phyloP scores from a whole-genome alignment of 352 stramenopile genomes.

The Phytophthora ramorum region DNA sequence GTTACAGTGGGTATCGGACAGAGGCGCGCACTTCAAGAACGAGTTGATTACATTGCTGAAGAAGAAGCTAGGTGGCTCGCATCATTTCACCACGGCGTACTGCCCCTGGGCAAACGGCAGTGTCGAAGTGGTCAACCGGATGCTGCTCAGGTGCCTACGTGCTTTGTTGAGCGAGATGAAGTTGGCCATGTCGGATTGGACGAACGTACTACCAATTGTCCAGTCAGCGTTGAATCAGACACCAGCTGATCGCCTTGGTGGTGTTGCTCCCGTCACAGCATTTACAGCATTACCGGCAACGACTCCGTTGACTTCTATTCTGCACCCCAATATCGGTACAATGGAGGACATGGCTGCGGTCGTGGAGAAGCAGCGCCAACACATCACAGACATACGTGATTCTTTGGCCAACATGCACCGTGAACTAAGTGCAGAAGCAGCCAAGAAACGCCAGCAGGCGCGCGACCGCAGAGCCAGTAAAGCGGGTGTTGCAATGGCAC shows the following conservation, averaged over 20 bases:
- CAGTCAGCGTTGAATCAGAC: constrained; percentile 2
- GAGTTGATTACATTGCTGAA: constrained; percentile 17
- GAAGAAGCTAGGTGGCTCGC: constrained; percentile 4
- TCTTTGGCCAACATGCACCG: constrained; percentile 8
- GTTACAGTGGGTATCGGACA: constrained; percentile 33
- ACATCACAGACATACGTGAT: not conserved
- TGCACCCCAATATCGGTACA: not conserved
- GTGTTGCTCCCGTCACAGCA: not conserved
- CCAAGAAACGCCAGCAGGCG: not conserved
- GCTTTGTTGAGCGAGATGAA: not conserved
- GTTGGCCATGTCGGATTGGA: not conserved
- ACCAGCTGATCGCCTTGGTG: not conserved
- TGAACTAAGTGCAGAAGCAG: not conserved
- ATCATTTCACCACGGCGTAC: constrained; percentile 41
- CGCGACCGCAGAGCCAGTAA: not conserved
- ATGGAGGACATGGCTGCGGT: not conserved
- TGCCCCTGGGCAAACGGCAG: constrained; percentile 3
- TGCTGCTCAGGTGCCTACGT: constrained; percentile 14
- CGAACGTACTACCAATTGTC: not conserved
- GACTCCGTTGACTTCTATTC: not conserved
- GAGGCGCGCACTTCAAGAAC: constrained; percentile 43
- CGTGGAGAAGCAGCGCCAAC: not conserved
- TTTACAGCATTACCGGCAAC: constrained; percentile 10
- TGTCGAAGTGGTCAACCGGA: constrained; percentile 41
- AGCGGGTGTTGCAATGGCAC: not conserved